Conservation (phyloP, 2,329 filamentous ascomycete genomes). For the Monosporascus cannonballus region DNA sequence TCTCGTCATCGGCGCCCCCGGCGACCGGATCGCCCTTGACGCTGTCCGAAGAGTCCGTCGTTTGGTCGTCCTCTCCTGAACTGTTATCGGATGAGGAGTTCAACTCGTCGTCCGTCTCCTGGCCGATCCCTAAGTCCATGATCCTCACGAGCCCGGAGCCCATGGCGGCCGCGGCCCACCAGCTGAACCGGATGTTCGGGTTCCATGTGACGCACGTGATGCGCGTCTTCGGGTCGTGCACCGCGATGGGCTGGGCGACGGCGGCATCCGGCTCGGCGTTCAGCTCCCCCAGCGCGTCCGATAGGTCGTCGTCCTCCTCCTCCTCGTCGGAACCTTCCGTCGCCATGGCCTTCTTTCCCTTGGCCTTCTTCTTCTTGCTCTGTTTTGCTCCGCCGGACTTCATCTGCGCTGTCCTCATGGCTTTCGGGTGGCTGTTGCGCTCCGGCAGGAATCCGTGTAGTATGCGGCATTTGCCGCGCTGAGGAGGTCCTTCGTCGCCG, state of each 20-base stretch:
- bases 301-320: conserved; percentile 18
- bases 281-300: conserved; percentile 17
- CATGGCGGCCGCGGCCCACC: conserved; percentile 61
- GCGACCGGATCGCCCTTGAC: conserved; percentile 2
- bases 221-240: conserved; percentile 58
- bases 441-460: conserved; percentile 46
- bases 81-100: conserved; percentile 14
- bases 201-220: conserved; percentile 63
- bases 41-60: conserved; percentile 3
- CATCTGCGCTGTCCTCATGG: conserved; percentile 26
- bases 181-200: conserved; percentile 57
- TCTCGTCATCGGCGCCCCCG: conserved; percentile 5
- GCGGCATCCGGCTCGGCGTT: conserved; percentile 18
- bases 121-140: conserved; percentile 54
- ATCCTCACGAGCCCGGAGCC: conserved; percentile 61
- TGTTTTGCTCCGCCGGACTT: conserved; percentile 22
- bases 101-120: neutral
- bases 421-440: conserved; percentile 40
- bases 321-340: conserved; percentile 22
- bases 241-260: conserved; percentile 35
- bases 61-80: neutral
- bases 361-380: conserved; percentile 26
- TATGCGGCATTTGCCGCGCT: conserved; percentile 45
- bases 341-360: conserved; percentile 6
- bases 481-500: conserved; percentile 19